Base-by-base conservation (phyloP, 2,329 filamentous ascomycete genomes). In the Epichloe gansuensis region DNA sequence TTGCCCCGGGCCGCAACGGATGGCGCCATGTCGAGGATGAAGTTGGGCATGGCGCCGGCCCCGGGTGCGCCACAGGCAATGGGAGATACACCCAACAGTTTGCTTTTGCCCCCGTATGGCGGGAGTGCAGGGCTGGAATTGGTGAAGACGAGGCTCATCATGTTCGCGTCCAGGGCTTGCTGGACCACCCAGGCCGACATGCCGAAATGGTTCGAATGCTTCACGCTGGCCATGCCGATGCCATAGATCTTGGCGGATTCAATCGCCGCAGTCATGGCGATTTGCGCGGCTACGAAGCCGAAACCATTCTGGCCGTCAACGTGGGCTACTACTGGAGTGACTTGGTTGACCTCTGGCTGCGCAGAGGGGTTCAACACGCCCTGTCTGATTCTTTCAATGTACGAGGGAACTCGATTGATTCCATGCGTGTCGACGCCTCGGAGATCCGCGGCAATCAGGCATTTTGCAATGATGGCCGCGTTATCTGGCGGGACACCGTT, bases 181-280 rank as follows among this genome's bases (percentile, higher is more conserved):
- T 87, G 83, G 11, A 89, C 85, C 0, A 89, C 63, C 84, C 86
- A 91, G 0, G 87, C 87, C 3, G 77, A 77, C 87, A 93, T 93
- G 51, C 87, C 87, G 60, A 87, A 90, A 65, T 91, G 86, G 60
- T 91, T 91, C 41, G 82, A 86, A 66, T 85, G 83, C 65, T 82
- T 85, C 61, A 91, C 73, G 53, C 77, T 80, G 0, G 84, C 84
- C 77, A 93, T 82, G 27, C 87, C 87, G 56, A 91, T 86, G 12
- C 86, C 86, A 59, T 75, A 81, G 2, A 68, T 64, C 25, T 71
- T 67, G 0, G 86, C 86, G 67, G 85, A 82, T 9, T 77, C 73
- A 45, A 89, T 80, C 0, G 86, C 86, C 0, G 74, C 73, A 1
- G 66, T 64, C 81, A 91, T 90, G 27, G 77, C 86, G 51, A 68